Evolutionary conservation across 2,329 filamentous ascomycete genomes (phyloP).

Genomic region (Cordyceps tenuipes): DNA sequence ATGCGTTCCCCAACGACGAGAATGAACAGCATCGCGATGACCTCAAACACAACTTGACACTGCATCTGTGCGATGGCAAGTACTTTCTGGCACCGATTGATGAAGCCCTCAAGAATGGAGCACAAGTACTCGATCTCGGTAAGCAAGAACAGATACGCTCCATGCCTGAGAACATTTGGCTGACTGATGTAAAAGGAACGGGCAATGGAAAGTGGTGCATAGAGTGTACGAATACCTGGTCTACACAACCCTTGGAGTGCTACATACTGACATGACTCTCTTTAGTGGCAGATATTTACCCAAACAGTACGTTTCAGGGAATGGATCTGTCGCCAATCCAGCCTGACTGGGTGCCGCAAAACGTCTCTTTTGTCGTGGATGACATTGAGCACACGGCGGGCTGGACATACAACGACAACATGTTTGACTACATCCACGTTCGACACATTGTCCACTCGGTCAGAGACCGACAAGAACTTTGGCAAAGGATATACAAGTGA

Average conservation of each 20-base stretch:
- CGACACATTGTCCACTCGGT: constrained; percentile 39
- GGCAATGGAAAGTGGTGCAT: constrained; percentile 45
- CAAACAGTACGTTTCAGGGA: constrained; percentile 35
- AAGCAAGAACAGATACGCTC: constrained; percentile 12
- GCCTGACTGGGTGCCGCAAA: constrained; percentile 41
- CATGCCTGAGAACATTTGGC: constrained; percentile 4
- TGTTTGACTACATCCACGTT: constrained; percentile 42
- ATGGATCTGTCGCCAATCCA: constrained; percentile 46
- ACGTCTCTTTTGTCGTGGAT: constrained; percentile 43
- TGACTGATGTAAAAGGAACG: constrained; percentile 12
- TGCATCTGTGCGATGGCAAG: constrained; percentile 30
- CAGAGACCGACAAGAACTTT: constrained; percentile 31
- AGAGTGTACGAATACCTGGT: constrained; percentile 31
- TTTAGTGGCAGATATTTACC: constrained; percentile 40
- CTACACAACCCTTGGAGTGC: neutral
- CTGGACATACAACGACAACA: constrained; percentile 37
- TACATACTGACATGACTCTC: neutral
- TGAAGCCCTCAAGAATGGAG: constrained; percentile 26
- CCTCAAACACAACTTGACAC: constrained; percentile 32
- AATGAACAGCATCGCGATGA: constrained; percentile 34
- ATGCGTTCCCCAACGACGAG: constrained; percentile 36
- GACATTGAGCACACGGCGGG: constrained; percentile 43
- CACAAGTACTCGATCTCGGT: constrained; percentile 40
- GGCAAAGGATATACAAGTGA: constrained; percentile 35
- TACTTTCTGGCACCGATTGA: constrained; percentile 38